Conservation (phyloP, 108 stramenopile genomes). For the Schizochytrium sp. region DNA sequence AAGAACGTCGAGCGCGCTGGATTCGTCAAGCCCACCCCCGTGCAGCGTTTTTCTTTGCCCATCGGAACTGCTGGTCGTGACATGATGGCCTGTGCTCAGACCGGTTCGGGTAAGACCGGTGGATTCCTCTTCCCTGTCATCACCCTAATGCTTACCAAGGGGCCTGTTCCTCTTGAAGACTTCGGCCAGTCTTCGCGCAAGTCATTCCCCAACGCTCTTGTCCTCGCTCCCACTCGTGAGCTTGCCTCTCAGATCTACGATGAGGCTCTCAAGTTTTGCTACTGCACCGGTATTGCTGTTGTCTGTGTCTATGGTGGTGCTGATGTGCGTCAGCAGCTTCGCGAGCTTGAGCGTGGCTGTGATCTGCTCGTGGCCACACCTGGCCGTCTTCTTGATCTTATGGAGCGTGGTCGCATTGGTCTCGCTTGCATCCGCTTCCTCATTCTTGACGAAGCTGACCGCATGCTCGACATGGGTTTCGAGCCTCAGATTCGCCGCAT, state of each 20-base stretch:
- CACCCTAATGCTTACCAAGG: conserved; percentile 81
- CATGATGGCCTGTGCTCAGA: conserved; percentile 98
- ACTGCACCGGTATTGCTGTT: conserved; percentile 88
- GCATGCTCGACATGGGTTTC: conserved; percentile 97
- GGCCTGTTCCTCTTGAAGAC: conserved; percentile 9
- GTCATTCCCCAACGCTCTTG: conserved; percentile 84
- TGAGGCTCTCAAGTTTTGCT: conserved; percentile 94
- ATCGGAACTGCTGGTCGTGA: conserved; percentile 83
- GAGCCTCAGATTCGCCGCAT: conserved; percentile 99
- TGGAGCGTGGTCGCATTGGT: conserved; percentile 90
- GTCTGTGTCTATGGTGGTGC: conserved; percentile 98
- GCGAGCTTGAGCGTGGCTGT: conserved; percentile 80
- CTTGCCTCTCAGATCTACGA: conserved; percentile 97
- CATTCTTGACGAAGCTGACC: conserved; percentile 94
- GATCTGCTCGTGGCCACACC: conserved; percentile 96
- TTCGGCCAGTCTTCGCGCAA: conserved; percentile 49
- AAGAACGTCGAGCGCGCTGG: conserved; percentile 90
- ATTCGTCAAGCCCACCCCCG: conserved; percentile 95
- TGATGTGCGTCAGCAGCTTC: conserved; percentile 89
- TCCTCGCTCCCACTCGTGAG: conserved; percentile 97
- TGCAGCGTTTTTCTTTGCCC: conserved; percentile 97
- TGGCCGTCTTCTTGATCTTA: conserved; percentile 90
- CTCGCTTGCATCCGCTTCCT: conserved; percentile 86
- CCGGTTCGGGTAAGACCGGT: conserved; percentile 97
- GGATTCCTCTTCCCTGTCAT: conserved; percentile 65